phyloP scores from a whole-genome alignment of 1,284 basidiomycete species.

The Amylostereum chailletii region DNA sequence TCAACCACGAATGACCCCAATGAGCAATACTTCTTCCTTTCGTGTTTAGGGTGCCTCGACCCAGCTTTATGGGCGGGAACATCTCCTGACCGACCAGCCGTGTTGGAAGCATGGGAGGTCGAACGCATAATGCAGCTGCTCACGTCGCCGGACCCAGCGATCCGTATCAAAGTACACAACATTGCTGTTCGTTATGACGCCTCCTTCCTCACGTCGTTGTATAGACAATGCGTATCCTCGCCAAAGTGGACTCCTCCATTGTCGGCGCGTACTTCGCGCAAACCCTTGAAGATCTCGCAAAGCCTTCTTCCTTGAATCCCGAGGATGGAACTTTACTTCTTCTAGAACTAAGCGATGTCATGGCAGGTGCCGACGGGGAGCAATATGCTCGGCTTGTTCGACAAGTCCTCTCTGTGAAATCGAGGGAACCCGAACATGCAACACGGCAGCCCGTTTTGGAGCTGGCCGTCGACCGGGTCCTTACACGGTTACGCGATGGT shows the following conservation, averaged over 20 bases:
- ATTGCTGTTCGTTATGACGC: neutral
- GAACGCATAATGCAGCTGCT: constrained; percentile 58
- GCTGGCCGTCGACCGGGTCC: constrained; percentile 41
- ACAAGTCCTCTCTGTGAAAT: constrained; percentile 34
- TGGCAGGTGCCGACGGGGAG: constrained; percentile 44
- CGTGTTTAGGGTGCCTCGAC: constrained; percentile 50
- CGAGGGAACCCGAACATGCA: constrained; percentile 22
- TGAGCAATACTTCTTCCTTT: constrained; percentile 55
- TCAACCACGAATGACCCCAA: constrained; percentile 48
- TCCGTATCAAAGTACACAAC: constrained; percentile 44
- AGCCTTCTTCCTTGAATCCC: constrained; percentile 17
- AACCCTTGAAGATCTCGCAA: constrained; percentile 29
- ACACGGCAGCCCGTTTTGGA: constrained; percentile 39
- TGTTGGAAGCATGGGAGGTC: constrained; percentile 62
- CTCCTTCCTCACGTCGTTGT: neutral
- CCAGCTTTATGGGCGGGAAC: constrained; percentile 61
- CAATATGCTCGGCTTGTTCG: constrained; percentile 45
- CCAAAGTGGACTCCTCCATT: constrained; percentile 46
- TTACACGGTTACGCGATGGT: constrained; percentile 43
- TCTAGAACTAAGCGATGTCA: constrained; percentile 48
- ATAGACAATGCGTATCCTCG: constrained; percentile 52
- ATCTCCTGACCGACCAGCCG: constrained; percentile 32
- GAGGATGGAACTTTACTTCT: constrained; percentile 33
- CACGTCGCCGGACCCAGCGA: constrained; percentile 45
- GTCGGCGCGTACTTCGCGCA: constrained; percentile 46